Evolutionary conservation across 306 rosid genomes (phyloP).

Genomic region (Dicorynia guianensis): DNA sequence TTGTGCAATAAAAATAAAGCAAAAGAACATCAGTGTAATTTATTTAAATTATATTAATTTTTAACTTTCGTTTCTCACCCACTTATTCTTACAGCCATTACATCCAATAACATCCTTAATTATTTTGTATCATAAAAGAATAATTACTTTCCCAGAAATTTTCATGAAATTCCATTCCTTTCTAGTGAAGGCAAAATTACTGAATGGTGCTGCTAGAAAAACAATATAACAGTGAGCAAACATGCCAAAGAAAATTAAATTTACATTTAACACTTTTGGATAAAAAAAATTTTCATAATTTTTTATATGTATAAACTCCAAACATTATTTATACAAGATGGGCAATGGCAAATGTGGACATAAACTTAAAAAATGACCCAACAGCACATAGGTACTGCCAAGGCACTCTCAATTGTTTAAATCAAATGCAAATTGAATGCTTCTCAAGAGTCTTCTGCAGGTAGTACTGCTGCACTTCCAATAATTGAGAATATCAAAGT

Average conservation of each 20-base stretch:
- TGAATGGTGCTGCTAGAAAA: neutral
- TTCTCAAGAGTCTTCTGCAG: too few relatives aligned
- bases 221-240: neutral
- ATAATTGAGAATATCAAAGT: neutral
- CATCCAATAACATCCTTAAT: neutral
- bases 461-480: too few relatives aligned
- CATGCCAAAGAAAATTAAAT: neutral
- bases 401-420: too few relatives aligned
- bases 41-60: too few relatives aligned
- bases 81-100: too few relatives aligned
- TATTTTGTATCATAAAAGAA: conserved; percentile 11
- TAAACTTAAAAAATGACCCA: neutral
- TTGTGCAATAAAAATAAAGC: too few relatives aligned
- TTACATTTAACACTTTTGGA: too few relatives aligned
- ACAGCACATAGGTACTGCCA: too few relatives aligned
- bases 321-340: conserved; percentile 31
- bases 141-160: neutral
- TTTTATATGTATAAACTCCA: conserved; percentile 25
- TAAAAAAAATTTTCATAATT: too few relatives aligned
- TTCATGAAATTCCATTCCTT: neutral
- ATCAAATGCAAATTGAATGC: too few relatives aligned
- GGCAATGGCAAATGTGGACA: conserved; percentile 18
- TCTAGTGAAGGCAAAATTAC: neutral
- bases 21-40: too few relatives aligned
- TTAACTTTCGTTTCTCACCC: too few relatives aligned